Conservation (phyloP, 371 early-diverging fungal genomes). For the Funneliformis caledonium region DNA sequence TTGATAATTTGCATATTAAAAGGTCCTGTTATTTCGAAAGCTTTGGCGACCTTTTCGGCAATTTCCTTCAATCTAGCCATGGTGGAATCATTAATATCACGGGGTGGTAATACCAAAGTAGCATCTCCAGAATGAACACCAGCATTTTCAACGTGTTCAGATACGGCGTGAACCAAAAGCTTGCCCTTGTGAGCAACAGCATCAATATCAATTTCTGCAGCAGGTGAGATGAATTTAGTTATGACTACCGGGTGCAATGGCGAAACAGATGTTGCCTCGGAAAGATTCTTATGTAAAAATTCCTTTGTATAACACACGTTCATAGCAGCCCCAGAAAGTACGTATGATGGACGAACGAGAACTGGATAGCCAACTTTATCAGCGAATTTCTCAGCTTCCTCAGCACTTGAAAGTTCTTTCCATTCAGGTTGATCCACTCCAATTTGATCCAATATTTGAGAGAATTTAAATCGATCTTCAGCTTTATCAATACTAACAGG, state of each 20-base stretch:
- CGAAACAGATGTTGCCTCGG: constrained; percentile 87
- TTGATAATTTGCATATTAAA: constrained; percentile 97
- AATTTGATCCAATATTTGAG: constrained; percentile 90
- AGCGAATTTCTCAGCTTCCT: constrained; percentile 86
- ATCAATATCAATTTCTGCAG: constrained; percentile 96
- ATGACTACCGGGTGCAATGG: constrained; percentile 94
- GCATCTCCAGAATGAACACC: constrained; percentile 98
- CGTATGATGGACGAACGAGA: constrained; percentile 94
- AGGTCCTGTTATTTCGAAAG: constrained; percentile 95
- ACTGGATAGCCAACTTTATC: constrained; percentile 90
- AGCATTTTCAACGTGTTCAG: constrained; percentile 96
- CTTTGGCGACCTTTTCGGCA: constrained; percentile 87
- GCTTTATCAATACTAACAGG: constrained; percentile 95
- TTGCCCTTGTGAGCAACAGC: constrained; percentile 92
- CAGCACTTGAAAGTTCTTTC: constrained; percentile 87
- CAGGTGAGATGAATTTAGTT: constrained; percentile 93
- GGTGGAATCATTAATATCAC: constrained; percentile 88
- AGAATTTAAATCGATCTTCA: constrained; percentile 95
- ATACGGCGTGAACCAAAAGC: constrained; percentile 85
- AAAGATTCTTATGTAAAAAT: constrained; percentile 80
- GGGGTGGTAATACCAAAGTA: constrained; percentile 90
- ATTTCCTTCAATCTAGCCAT: constrained; percentile 85
- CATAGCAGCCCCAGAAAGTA: constrained; percentile 96
- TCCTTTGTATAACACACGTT: constrained; percentile 86
- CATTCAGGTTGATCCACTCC: constrained; percentile 95